A percentile compares a stretch with the other conserved stretches of the same genome.
Conservation (phyloP, 805 yeast genomes). For the Candida chauliodis region DNA sequence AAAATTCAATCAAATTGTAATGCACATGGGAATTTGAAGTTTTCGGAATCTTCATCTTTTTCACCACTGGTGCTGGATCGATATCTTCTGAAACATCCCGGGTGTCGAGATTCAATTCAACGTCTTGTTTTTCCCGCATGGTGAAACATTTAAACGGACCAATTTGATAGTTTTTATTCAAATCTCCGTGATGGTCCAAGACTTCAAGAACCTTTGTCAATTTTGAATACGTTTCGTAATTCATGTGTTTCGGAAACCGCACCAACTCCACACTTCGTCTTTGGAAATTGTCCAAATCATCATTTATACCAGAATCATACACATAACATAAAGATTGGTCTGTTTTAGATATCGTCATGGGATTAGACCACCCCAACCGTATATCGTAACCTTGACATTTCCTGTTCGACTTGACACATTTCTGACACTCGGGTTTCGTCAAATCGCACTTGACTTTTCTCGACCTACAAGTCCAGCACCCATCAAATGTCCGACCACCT, state of each 20-base stretch:
- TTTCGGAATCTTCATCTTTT: slow-evolving; percentile 14
- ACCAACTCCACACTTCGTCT: slow-evolving; percentile 46
- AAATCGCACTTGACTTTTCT: slow-evolving; percentile 81
- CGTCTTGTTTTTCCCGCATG: neutral
- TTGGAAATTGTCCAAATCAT: slow-evolving; percentile 28
- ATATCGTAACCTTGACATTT: slow-evolving; percentile 50
- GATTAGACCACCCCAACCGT: slow-evolving; percentile 45
- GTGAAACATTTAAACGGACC: slow-evolving; percentile 26
- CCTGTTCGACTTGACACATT: slow-evolving; percentile 51
- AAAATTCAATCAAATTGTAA: slow-evolving; percentile 28
- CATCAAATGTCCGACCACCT: slow-evolving; percentile 60
- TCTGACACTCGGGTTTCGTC: slow-evolving; percentile 62
- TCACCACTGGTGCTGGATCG: neutral
- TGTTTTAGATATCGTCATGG: slow-evolving; percentile 26
- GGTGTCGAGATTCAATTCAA: too few species aligned
- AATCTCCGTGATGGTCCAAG: slow-evolving; percentile 19
- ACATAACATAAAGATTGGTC: slow-evolving; percentile 17
- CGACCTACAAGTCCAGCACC: slow-evolving; percentile 84
- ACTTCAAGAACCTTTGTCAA: slow-evolving; percentile 35
- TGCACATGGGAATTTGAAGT: slow-evolving; percentile 33
- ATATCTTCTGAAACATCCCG: too few species aligned
- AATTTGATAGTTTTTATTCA: slow-evolving; percentile 10
- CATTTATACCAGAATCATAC: slow-evolving; percentile 12
- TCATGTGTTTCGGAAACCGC: slow-evolving; percentile 31
- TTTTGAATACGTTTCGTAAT: slow-evolving; percentile 36